Percentiles rank a stretch among this genome's conserved stretches.
Evolutionary conservation across 495 filamentous ascomycete species (phyloP).

Genomic region (Xylaria longipes): DNA sequence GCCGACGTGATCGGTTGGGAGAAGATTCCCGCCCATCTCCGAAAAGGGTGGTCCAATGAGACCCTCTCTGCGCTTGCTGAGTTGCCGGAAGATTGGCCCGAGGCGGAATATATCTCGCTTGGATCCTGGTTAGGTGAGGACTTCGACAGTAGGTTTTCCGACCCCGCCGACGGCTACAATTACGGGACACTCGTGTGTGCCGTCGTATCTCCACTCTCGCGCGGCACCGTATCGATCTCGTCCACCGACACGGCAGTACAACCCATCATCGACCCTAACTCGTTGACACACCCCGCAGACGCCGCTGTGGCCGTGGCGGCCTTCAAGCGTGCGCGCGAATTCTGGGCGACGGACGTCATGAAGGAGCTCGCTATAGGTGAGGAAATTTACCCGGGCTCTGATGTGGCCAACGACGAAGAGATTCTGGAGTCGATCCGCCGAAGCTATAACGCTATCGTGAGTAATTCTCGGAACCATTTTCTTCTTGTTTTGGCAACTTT

Average conservation of each 20-base stretch:
- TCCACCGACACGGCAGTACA: conserved; percentile 49
- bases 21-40: conserved; percentile 42
- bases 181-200: conserved; percentile 44
- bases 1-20: conserved; percentile 58
- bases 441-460: conserved; percentile 46
- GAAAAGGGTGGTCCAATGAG: conserved; percentile 28
- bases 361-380: conserved; percentile 47
- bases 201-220: conserved; percentile 52
- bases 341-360: conserved; percentile 52
- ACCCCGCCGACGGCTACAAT: conserved; percentile 33
- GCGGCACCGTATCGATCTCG: conserved; percentile 60
- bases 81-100: conserved; percentile 63
- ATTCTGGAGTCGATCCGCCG: conserved; percentile 50
- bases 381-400: conserved; percentile 55
- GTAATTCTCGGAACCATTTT: too few species aligned
- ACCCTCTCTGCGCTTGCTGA: conserved; percentile 43
- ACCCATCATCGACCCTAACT: conserved; percentile 62
- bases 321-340: conserved; percentile 59
- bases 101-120: conserved; percentile 56
- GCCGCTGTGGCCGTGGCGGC: conserved; percentile 59
- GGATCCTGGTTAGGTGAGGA: conserved; percentile 53
- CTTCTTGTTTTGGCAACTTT: too few species aligned
- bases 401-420: conserved; percentile 52
- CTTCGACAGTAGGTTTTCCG: conserved; percentile 38
- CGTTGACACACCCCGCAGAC: conserved; percentile 60